Percentiles rank a stretch among this genome's conserved stretches.
These are phyloP conservation scores for Echites panduratus DNA, from an alignment of 257 asterid species.

Conservation along the genomic window DNA sequence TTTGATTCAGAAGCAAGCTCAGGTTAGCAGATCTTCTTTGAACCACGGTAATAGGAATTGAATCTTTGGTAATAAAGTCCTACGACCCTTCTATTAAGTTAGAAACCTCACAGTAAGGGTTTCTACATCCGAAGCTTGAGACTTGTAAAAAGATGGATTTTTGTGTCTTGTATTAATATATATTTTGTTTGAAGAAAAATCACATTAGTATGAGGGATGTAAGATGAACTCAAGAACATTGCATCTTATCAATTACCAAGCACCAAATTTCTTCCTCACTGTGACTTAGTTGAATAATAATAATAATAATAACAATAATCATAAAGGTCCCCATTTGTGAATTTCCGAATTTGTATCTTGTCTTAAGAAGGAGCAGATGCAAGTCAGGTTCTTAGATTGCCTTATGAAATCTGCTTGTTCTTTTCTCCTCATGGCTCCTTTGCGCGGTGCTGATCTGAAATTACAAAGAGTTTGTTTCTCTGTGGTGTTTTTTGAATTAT, in stretches of 20 bases:
- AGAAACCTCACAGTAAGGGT: too few species aligned
- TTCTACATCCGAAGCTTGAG: background rate
- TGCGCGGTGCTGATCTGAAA: background rate
- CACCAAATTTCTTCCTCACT: background rate
- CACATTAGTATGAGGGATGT: background rate
- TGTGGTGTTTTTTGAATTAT: background rate
- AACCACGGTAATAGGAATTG: background rate
- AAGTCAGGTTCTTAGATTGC: background rate
- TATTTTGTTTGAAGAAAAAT: background rate
- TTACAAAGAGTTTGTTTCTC: background rate
- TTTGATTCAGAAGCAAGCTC: slow-evolving; percentile 92
- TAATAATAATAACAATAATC: too few species aligned
- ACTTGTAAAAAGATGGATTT: background rate
- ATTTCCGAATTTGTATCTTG: background rate
- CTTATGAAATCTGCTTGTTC: background rate
- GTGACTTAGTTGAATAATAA: background rate
- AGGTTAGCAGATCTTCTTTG: slow-evolving; percentile 39
- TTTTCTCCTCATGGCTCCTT: background rate
- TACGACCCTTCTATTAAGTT: too few species aligned
- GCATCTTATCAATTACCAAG: background rate
- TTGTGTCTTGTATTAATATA: background rate
- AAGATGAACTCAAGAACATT: background rate
- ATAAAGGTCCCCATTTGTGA: background rate
- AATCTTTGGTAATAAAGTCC: background rate
- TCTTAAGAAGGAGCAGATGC: background rate